phyloP scores from a whole-genome alignment of 2,329 filamentous ascomycete genomes.

The Diplocarpon mali region DNA sequence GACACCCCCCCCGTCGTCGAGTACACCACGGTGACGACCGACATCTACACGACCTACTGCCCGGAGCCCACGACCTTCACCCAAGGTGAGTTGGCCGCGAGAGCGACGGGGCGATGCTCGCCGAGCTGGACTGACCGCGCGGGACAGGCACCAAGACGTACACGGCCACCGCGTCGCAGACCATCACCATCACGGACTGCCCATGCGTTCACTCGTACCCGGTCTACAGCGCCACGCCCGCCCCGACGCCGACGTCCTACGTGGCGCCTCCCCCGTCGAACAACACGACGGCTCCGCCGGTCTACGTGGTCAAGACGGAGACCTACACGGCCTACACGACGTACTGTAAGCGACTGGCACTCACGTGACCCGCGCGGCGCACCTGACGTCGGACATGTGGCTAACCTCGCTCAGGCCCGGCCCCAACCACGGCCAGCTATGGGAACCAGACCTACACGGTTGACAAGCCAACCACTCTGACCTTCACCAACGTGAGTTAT shows the following conservation, averaged over 20 bases:
- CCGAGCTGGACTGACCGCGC: no score
- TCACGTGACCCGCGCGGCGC: no score
- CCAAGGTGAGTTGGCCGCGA: slow-evolving; percentile 13
- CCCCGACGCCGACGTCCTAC: not conserved
- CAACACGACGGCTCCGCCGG: slow-evolving; percentile 12
- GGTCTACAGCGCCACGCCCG: slow-evolving; percentile 2
- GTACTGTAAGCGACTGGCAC: slow-evolving; percentile 28
- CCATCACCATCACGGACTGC: slow-evolving; percentile 44
- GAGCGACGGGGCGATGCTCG: no score
- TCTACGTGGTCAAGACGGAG: slow-evolving; percentile 31
- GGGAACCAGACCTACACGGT: slow-evolving; percentile 40
- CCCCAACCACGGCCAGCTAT: slow-evolving; percentile 8
- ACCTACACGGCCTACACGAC: slow-evolving; percentile 36
- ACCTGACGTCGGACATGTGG: no score
- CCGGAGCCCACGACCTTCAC: slow-evolving; percentile 35
- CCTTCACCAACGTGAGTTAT: slow-evolving; percentile 31
- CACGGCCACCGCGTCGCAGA: slow-evolving; percentile 44
- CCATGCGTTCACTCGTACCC: slow-evolving; percentile 32
- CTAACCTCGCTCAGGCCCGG: not conserved
- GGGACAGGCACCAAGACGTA: slow-evolving; percentile 31
- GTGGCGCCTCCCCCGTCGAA: not conserved
- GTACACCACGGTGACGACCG: slow-evolving; percentile 33
- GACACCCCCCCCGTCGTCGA: slow-evolving; percentile 10
- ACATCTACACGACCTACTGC: slow-evolving; percentile 38
- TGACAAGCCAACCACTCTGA: slow-evolving; percentile 42